phyloP scores from a whole-genome alignment of 2,329 filamentous ascomycete genomes.

The Neonectria coccinea region DNA sequence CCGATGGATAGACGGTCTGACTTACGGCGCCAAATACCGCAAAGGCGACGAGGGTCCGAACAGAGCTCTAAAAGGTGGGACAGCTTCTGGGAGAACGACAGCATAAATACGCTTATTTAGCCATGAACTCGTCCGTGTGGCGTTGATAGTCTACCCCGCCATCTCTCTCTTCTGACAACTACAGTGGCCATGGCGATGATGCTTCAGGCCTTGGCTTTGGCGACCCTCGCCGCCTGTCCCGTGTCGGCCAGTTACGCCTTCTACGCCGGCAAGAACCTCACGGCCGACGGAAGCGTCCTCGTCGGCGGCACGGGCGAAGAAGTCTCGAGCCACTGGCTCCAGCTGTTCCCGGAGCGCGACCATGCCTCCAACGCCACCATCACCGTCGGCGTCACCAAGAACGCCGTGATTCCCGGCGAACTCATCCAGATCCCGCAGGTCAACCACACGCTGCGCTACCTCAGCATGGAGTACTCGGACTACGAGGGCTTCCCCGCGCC shows the following conservation, averaged over 20 bases:
- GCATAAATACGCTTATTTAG: background rate
- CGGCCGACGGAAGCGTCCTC: conserved; percentile 55
- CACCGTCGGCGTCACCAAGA: conserved; percentile 40
- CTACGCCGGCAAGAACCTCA: conserved; percentile 60
- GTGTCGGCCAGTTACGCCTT: conserved; percentile 56
- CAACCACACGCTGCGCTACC: conserved; percentile 39
- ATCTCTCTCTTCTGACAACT: background rate
- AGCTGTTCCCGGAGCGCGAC: conserved; percentile 57
- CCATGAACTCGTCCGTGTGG: no score
- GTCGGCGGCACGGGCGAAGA: conserved; percentile 61
- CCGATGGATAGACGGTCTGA: background rate
- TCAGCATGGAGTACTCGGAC: conserved; percentile 44
- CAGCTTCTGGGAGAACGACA: background rate
- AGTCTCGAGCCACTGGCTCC: conserved; percentile 60
- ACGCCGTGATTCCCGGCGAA: conserved; percentile 37
- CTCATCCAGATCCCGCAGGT: conserved; percentile 40
- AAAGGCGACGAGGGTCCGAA: background rate
- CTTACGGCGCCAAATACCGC: background rate
- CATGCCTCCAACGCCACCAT: conserved; percentile 56
- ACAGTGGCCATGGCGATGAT: background rate
- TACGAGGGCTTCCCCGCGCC: conserved; percentile 41
- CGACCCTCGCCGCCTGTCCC: conserved; percentile 28
- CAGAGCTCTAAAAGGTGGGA: background rate
- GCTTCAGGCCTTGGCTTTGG: conserved; percentile 9
- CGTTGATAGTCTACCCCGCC: background rate